A percentile compares a stretch with the other conserved stretches of the same genome.
phyloP scores from a whole-genome alignment of 1,139 yeast genomes.

The Pichiaceae sp. region DNA sequence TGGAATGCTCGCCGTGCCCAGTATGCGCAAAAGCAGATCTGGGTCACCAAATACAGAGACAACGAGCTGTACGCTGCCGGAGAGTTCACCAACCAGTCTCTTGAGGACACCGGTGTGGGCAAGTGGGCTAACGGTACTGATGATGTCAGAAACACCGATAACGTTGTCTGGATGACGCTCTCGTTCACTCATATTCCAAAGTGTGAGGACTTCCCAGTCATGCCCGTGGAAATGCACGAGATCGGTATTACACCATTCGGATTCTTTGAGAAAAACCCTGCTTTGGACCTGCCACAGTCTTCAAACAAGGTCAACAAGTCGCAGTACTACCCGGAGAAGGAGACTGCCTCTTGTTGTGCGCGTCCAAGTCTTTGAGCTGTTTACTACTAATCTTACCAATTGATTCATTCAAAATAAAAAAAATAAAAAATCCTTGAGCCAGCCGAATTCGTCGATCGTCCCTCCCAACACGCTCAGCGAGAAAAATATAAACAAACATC shows the following conservation, averaged over 20 bases:
- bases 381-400: too few relatives aligned
- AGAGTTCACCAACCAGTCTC: conserved; percentile 71
- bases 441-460: too few relatives aligned
- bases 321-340: conserved; percentile 24
- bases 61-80: conserved; percentile 68
- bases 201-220: conserved; percentile 88
- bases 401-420: too few relatives aligned
- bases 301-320: conserved; percentile 68
- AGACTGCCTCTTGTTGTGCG: not conserved
- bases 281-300: conserved; percentile 74
- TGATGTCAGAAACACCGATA: conserved; percentile 67
- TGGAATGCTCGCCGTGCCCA: conserved; percentile 59
- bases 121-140: conserved; percentile 58
- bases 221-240: conserved; percentile 76
- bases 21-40: conserved; percentile 65
- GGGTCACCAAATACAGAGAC: conserved; percentile 71
- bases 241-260: conserved; percentile 66
- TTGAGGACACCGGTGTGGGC: conserved; percentile 54
- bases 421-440: too few relatives aligned
- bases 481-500: too few relatives aligned
- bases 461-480: too few relatives aligned
- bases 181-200: conserved; percentile 85
- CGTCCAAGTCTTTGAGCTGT: too few relatives aligned
- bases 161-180: conserved; percentile 82
- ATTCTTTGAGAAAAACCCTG: conserved; percentile 78